These are phyloP conservation scores for Silene coronaria DNA, from an alignment of 179 eudicot genomes.

Conservation along the genomic window DNA sequence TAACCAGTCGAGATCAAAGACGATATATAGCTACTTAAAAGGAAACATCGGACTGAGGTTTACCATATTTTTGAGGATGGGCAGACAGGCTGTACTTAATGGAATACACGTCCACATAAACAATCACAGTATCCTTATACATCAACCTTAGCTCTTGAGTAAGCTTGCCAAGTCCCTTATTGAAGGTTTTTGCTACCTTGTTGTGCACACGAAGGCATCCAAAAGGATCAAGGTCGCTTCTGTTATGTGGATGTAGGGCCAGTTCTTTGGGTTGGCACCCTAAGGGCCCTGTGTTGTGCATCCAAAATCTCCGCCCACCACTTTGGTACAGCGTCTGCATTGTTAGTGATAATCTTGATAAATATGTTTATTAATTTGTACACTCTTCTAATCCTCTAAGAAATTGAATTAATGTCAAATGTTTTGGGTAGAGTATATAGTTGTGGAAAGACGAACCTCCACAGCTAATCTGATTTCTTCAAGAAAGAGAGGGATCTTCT, in stretches of 20 bases:
- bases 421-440: background rate
- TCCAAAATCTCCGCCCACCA: slow-evolving; percentile 55
- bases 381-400: background rate
- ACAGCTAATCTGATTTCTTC: slow-evolving; percentile 37
- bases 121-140: slow-evolving; percentile 36
- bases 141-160: slow-evolving; percentile 28
- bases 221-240: slow-evolving; percentile 33
- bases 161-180: slow-evolving; percentile 30
- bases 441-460: slow-evolving; percentile 20
- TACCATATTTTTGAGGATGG: slow-evolving; percentile 39
- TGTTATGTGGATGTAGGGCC: slow-evolving; percentile 31
- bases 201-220: slow-evolving; percentile 43
- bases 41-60: background rate
- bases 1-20: background rate
- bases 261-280: slow-evolving; percentile 55
- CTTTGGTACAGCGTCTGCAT: slow-evolving; percentile 38
- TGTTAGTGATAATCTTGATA: background rate
- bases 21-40: background rate
- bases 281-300: slow-evolving; percentile 52
- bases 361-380: background rate
- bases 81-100: slow-evolving; percentile 45
- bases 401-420: background rate
- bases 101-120: slow-evolving; percentile 49
- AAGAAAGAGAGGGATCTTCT: slow-evolving; percentile 38
- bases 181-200: slow-evolving; percentile 42